Conservation (phyloP, 345 rosid genomes). For the Acer negundo region DNA sequence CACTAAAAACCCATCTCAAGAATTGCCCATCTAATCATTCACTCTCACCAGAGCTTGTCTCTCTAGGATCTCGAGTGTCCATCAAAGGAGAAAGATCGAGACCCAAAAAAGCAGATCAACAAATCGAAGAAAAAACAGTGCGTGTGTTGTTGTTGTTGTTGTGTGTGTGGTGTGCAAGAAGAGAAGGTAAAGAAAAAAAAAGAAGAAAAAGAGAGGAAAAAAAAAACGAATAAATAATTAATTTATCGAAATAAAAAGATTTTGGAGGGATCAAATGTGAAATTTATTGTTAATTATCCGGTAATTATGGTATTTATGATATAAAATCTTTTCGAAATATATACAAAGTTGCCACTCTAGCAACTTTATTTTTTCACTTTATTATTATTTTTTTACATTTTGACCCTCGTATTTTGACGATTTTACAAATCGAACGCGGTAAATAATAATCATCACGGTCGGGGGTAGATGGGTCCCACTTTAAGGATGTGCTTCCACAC, state of each 20-base stretch:
- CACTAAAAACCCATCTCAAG: constrained; percentile 20
- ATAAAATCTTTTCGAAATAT: constrained; percentile 14
- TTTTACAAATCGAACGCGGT: constrained; percentile 23
- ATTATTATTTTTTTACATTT: background rate
- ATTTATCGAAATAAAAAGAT: background rate
- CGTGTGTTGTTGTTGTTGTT: constrained; percentile 4
- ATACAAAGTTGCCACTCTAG: background rate
- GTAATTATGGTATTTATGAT: constrained; percentile 27
- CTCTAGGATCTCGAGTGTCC: constrained; percentile 49
- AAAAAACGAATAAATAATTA: constrained; percentile 6
- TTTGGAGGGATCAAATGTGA: constrained; percentile 4
- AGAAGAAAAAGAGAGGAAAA: constrained; percentile 12
- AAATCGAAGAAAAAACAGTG: constrained; percentile 51
- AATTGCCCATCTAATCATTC: constrained; percentile 26
- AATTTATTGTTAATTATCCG: constrained; percentile 10
- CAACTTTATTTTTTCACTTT: background rate
- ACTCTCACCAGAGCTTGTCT: constrained; percentile 30
- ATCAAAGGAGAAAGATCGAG: constrained; percentile 60
- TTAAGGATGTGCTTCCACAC: constrained; percentile 40
- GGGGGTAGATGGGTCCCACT: constrained; percentile 38
- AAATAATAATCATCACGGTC: constrained; percentile 42
- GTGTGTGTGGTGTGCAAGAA: constrained; percentile 35
- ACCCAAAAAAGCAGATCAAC: constrained; percentile 72
- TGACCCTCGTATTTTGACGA: constrained; percentile 5
- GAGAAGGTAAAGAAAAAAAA: constrained; percentile 46